Conservation (phyloP, 1,284 basidiomycete species). For the Sporisorium scitamineum region DNA sequence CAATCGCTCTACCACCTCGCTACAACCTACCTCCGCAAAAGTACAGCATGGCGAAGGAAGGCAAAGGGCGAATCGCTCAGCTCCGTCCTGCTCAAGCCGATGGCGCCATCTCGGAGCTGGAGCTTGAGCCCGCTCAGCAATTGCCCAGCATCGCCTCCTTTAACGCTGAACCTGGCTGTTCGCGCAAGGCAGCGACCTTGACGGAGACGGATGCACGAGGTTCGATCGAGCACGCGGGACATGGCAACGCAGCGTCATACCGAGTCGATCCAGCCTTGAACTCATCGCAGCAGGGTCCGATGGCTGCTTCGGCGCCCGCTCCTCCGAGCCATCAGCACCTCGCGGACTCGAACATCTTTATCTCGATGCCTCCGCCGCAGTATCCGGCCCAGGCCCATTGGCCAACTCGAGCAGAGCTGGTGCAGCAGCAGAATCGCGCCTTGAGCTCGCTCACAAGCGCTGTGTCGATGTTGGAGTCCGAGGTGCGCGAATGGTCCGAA, state of each 20-base stretch:
- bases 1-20: neutral
- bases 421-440: slow-evolving; percentile 21
- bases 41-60: slow-evolving; percentile 10
- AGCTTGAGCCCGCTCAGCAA: slow-evolving; percentile 19
- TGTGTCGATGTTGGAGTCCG: slow-evolving; percentile 18
- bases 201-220: neutral
- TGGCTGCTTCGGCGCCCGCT: neutral
- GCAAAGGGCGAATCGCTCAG: slow-evolving; percentile 26
- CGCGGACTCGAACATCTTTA: slow-evolving; percentile 19
- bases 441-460: slow-evolving; percentile 27
- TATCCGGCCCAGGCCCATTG: slow-evolving; percentile 39
- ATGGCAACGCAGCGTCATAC: neutral
- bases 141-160: neutral
- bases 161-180: neutral
- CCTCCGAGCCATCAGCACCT: neutral
- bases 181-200: neutral
- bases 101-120: slow-evolving; percentile 32
- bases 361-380: slow-evolving; percentile 21
- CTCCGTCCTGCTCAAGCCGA: slow-evolving; percentile 24
- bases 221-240: neutral
- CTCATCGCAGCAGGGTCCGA: neutral
- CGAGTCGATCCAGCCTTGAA: neutral
- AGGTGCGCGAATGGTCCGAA: slow-evolving; percentile 18
- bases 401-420: slow-evolving; percentile 13
- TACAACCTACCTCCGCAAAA: slow-evolving; percentile 14